Evolutionary conservation across 2,329 filamentous ascomycete species (phyloP).

Genomic region (Blastomyces silverae): DNA sequence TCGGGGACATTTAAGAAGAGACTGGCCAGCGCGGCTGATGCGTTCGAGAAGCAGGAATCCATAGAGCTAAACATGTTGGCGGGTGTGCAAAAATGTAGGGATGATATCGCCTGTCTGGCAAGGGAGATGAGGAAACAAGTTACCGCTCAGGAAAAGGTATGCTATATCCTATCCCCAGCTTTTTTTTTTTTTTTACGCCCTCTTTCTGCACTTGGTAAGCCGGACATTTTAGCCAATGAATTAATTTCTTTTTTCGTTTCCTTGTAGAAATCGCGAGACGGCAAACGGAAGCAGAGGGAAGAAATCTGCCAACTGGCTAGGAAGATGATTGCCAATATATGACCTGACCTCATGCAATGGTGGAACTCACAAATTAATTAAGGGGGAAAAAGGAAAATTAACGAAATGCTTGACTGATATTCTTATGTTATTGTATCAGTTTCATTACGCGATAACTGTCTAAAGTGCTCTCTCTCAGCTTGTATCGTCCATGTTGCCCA

Average conservation of each 20-base stretch:
- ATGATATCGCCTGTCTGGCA: conserved; percentile 13
- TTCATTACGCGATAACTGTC: neutral
- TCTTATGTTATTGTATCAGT: neutral
- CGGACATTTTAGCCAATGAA: neutral
- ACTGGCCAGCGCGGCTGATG: conserved; percentile 12
- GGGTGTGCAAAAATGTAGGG: conserved; percentile 13
- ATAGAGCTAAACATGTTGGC: conserved; percentile 5
- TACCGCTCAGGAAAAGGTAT: conserved; percentile 20
- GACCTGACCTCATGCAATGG: neutral
- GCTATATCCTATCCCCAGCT: neutral
- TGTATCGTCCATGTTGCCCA: neutral
- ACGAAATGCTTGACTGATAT: neutral
- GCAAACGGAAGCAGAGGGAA: conserved; percentile 21
- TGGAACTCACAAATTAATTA: neutral
- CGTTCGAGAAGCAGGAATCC: conserved; percentile 7
- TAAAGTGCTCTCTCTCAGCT: neutral
- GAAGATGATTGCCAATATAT: conserved; percentile 19
- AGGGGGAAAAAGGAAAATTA: neutral
- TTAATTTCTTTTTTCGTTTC: neutral
- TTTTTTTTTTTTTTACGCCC: neutral
- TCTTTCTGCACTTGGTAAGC: neutral
- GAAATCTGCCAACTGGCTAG: conserved; percentile 22
- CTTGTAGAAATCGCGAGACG: conserved; percentile 20
- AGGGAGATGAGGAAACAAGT: conserved; percentile 18
- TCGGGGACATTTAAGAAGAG: conserved; percentile 16